phyloP scores from a whole-genome alignment of 345 rosid species.

The Acer campestre region DNA sequence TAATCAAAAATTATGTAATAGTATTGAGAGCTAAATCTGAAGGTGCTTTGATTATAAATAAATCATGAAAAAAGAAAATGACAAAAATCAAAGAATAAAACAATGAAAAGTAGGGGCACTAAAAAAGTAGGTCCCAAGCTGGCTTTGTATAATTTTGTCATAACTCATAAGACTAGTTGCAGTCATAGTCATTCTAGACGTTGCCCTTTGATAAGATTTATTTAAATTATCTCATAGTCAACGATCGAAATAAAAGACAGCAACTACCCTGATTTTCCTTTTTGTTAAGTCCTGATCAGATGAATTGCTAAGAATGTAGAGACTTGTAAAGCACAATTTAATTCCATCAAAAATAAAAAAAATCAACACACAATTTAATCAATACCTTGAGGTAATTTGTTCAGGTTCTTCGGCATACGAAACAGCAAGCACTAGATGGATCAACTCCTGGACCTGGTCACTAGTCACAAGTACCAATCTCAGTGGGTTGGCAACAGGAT shows the following conservation, averaged over 20 bases:
- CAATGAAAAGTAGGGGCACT: background rate
- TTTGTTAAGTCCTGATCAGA: background rate
- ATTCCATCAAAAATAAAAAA: too few species aligned
- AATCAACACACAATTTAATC: background rate
- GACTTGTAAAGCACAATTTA: background rate
- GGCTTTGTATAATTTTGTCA: background rate
- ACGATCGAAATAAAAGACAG: background rate
- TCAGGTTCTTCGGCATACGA: constrained; percentile 81
- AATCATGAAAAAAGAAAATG: background rate
- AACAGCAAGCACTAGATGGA: constrained; percentile 84
- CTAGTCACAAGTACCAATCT: constrained; percentile 62
- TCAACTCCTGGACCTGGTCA: constrained; percentile 56
- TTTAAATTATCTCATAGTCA: background rate
- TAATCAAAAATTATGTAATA: background rate
- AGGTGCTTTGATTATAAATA: background rate
- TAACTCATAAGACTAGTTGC: background rate
- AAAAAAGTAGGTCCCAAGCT: background rate
- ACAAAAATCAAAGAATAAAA: background rate
- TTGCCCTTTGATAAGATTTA: background rate
- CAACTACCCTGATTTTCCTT: background rate
- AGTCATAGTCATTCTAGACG: background rate
- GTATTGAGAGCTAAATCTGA: background rate
- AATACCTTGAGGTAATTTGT: constrained; percentile 70
- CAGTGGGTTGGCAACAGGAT: constrained; percentile 67
- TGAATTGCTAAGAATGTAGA: background rate